These are phyloP conservation scores for Pseudogymnoascus sp. DNA, from an alignment of 2,329 filamentous ascomycete species.

Conservation along the genomic window DNA sequence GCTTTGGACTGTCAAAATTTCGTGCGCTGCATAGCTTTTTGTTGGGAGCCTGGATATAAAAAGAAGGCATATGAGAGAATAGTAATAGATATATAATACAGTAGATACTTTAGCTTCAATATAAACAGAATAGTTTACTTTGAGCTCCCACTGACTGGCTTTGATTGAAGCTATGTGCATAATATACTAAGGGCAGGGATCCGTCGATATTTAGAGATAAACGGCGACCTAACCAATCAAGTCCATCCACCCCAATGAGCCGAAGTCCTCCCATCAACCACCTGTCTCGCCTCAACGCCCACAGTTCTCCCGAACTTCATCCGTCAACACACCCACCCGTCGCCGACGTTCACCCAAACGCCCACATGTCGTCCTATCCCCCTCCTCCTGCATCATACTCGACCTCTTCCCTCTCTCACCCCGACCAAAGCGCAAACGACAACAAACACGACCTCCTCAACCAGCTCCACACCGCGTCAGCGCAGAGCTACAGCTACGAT, in stretches of 20 bases:
- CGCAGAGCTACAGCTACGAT: slow-evolving; percentile 14
- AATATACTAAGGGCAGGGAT: background rate
- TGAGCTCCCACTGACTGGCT: background rate
- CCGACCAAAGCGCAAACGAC: background rate
- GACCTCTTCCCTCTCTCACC: background rate
- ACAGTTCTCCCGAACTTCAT: slow-evolving; percentile 9
- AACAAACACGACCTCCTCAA: slow-evolving; percentile 1
- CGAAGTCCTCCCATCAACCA: slow-evolving; percentile 5
- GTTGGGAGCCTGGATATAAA: background rate
- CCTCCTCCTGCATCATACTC: background rate
- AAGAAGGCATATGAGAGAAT: background rate
- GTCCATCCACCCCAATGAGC: background rate
- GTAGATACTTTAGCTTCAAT: background rate
- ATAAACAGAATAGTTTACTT: background rate
- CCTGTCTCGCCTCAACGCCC: background rate
- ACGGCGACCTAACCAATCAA: background rate
- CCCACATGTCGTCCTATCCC: slow-evolving; percentile 6
- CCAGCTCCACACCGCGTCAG: background rate
- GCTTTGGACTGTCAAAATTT: background rate
- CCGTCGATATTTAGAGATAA: background rate
- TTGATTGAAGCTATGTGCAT: background rate
- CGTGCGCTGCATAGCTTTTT: background rate
- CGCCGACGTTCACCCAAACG: slow-evolving; percentile 5
- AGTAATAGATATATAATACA: background rate
- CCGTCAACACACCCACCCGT: slow-evolving; percentile 1